phyloP scores from a whole-genome alignment of 176 grass and related monocot genomes.

The Puccinellia tenuiflora region DNA sequence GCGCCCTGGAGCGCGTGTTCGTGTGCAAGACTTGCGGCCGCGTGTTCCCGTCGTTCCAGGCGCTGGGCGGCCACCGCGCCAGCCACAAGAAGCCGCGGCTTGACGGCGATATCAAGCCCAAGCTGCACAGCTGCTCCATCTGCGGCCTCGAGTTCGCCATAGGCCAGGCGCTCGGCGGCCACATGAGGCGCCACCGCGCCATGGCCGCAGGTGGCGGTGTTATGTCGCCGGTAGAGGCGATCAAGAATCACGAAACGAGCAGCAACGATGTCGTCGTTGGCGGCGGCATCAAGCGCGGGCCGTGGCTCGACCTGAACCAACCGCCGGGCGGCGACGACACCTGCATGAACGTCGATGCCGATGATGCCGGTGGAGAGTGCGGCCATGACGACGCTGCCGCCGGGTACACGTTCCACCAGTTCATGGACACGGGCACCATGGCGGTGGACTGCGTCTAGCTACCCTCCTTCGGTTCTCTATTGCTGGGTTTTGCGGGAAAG shows the following conservation, averaged over 20 bases:
- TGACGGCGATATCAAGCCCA: conserved; percentile 34
- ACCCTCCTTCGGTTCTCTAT: neutral
- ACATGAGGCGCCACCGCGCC: conserved; percentile 65
- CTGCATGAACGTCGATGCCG: neutral
- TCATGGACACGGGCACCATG: conserved; percentile 37
- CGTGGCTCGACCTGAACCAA: conserved; percentile 48
- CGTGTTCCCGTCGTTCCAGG: conserved; percentile 50
- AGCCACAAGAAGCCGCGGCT: conserved; percentile 47
- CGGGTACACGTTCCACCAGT: conserved; percentile 40
- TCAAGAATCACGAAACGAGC: conserved; percentile 8
- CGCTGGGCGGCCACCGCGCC: conserved; percentile 46
- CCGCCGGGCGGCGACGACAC: conserved; percentile 19
- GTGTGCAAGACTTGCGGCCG: conserved; percentile 95
- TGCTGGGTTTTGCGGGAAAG: neutral
- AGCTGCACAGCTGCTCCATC: conserved; percentile 57
- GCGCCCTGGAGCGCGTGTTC: conserved; percentile 31
- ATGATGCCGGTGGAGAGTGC: neutral
- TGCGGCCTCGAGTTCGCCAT: conserved; percentile 66
- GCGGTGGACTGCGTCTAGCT: conserved; percentile 43
- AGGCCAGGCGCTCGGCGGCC: conserved; percentile 61
- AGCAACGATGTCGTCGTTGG: neutral
- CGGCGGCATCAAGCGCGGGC: neutral
- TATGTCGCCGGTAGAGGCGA: neutral
- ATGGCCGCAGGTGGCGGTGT: neutral
- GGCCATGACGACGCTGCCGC: neutral